Percentiles rank a stretch among this genome's conserved stretches.
Conservation (phyloP, 2,329 filamentous ascomycete species). For the Trichoderma oligosporum region DNA sequence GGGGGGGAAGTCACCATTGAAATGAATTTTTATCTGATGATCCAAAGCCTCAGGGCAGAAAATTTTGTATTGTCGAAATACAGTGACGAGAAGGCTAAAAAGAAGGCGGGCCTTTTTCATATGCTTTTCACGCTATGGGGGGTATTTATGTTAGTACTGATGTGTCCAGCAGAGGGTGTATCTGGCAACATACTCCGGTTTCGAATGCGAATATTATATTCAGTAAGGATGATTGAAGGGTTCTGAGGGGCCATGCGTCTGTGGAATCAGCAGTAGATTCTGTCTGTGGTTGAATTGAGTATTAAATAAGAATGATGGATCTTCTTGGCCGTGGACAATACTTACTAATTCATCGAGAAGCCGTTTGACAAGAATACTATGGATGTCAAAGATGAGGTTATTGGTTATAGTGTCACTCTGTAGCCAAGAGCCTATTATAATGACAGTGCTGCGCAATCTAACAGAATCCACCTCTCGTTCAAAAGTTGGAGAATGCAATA, state of each 20-base stretch:
- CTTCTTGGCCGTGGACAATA: not conserved
- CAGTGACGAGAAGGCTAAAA: conserved; percentile 34
- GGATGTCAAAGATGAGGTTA: conserved; percentile 30
- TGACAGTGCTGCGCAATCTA: conserved; percentile 29
- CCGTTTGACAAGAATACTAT: conserved; percentile 32
- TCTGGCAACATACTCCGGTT: conserved; percentile 28
- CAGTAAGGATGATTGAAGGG: conserved; percentile 36
- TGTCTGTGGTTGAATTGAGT: not conserved
- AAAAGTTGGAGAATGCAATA: conserved; percentile 38
- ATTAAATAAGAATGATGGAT: too few relatives aligned
- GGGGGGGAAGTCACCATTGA: conserved; percentile 38
- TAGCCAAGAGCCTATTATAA: conserved; percentile 41
- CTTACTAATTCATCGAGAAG: conserved; percentile 31
- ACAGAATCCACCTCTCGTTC: conserved; percentile 30
- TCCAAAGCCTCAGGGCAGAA: conserved; percentile 35
- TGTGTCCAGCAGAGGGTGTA: not conserved
- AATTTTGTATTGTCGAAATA: conserved; percentile 36
- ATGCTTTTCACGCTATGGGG: conserved; percentile 30
- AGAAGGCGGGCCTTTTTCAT: conserved; percentile 34
- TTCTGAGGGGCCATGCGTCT: conserved; percentile 30
- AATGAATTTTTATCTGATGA: conserved; percentile 34
- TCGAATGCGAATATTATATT: conserved; percentile 41
- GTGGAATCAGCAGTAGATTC: conserved; percentile 21
- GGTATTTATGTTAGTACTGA: not conserved
- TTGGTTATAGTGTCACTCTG: conserved; percentile 28